phyloP scores from a whole-genome alignment of 1,284 basidiomycete species.

The Cutaneotrichosporon cutaneum region DNA sequence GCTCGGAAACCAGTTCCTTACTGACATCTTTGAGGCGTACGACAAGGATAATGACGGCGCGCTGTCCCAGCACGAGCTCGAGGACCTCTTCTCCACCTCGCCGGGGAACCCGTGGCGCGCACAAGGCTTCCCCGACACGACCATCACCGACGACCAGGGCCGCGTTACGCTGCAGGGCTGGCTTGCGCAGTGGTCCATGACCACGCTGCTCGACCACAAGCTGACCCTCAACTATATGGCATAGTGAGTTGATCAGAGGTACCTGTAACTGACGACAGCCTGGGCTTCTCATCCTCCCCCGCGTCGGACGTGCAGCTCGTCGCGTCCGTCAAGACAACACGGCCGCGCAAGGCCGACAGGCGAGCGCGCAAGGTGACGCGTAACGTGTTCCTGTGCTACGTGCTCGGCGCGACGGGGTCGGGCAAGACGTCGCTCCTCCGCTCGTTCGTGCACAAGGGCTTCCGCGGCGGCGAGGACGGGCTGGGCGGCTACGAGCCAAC shows the following conservation, averaged over 20 bases:
- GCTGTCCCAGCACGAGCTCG: slow-evolving; percentile 77
- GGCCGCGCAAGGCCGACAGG: slow-evolving; percentile 78
- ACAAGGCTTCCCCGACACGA: slow-evolving; percentile 84
- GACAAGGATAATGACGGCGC: slow-evolving; percentile 98
- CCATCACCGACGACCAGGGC: slow-evolving; percentile 82
- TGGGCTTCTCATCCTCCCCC: slow-evolving; percentile 53
- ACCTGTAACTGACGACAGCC: slow-evolving; percentile 23
- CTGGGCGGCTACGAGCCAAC: slow-evolving; percentile 72
- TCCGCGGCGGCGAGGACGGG: slow-evolving; percentile 37
- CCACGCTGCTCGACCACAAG: slow-evolving; percentile 86
- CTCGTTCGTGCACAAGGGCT: slow-evolving; percentile 80
- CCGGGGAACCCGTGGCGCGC: slow-evolving; percentile 90
- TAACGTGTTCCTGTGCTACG: slow-evolving; percentile 88
- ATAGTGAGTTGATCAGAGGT: slow-evolving; percentile 58
- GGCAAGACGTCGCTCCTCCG: slow-evolving; percentile 88
- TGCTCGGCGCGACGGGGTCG: slow-evolving; percentile 92
- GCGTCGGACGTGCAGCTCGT: slow-evolving; percentile 58
- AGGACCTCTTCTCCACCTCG: slow-evolving; percentile 86
- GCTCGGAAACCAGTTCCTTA: slow-evolving; percentile 93
- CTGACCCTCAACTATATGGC: slow-evolving; percentile 94
- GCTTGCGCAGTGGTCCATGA: slow-evolving; percentile 99
- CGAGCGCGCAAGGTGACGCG: slow-evolving; percentile 81
- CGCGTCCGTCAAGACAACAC: slow-evolving; percentile 74
- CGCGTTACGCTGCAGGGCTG: slow-evolving; percentile 94
- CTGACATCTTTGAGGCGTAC: slow-evolving; percentile 93